These are phyloP conservation scores for Eucalyptus cloeziana DNA, from an alignment of 345 rosid genomes.

Conservation along the genomic window DNA sequence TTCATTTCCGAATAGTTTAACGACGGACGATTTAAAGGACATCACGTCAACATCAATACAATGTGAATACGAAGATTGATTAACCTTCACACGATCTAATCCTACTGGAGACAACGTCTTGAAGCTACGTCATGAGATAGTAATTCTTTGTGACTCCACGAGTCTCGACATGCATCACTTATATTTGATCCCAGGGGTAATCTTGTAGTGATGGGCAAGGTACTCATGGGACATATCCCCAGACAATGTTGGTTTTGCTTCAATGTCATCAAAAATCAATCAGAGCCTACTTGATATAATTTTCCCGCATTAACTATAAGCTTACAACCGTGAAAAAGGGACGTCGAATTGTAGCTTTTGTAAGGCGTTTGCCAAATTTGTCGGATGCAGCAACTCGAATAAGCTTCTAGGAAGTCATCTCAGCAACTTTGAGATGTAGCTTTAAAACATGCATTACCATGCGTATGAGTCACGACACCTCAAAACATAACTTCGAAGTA, in stretches of 20 bases:
- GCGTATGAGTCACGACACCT: accelerated
- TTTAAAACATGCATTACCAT: not conserved
- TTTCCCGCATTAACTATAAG: not conserved
- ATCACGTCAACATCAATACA: not conserved
- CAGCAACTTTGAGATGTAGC: not conserved
- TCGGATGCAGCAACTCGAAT: not conserved
- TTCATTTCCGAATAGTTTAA: not conserved
- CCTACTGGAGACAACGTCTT: not conserved
- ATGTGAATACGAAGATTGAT: not conserved
- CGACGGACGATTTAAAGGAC: not conserved
- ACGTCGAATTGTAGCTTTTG: not conserved
- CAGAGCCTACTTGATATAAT: not conserved
- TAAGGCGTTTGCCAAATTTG: not conserved
- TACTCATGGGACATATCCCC: not conserved
- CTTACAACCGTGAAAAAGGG: not conserved
- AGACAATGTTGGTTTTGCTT: not conserved
- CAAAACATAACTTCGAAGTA: not conserved
- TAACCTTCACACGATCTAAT: not conserved
- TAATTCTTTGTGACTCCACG: not conserved
- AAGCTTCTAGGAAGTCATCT: not conserved
- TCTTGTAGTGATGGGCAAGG: not conserved
- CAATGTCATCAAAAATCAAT: not conserved
- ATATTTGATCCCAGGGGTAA: not conserved
- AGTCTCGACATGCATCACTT: not conserved
- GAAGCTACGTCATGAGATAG: not conserved